Evolutionary conservation across 192 early-diverging fungal species (phyloP).

Genomic region (Entophlyctis helioformis): DNA sequence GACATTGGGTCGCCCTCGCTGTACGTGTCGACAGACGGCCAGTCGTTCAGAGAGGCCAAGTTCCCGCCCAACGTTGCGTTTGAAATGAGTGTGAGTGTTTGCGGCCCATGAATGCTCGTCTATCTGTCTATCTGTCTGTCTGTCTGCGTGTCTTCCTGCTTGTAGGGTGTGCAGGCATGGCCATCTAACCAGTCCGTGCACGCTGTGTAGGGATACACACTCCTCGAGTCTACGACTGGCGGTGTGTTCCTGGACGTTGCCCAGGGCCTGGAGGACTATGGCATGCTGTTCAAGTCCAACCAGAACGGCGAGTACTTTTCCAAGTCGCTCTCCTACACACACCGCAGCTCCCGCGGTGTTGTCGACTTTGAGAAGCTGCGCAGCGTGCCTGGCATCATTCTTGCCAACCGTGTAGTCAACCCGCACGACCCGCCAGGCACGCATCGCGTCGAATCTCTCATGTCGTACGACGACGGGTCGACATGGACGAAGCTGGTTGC

Average conservation of each 20-base stretch:
- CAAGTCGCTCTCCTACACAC: conserved; percentile 63
- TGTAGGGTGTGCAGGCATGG: too few species aligned
- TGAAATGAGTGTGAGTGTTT: conserved; percentile 37
- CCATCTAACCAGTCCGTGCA: too few species aligned
- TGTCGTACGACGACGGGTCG: conserved; percentile 84
- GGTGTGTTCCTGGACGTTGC: conserved; percentile 31
- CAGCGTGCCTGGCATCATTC: conserved; percentile 69
- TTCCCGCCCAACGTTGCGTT: conserved; percentile 77
- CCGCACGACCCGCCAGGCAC: too few species aligned
- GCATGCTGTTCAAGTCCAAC: conserved; percentile 84
- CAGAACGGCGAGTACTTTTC: conserved; percentile 72
- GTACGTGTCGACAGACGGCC: conserved; percentile 64
- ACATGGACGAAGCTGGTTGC: conserved; percentile 53
- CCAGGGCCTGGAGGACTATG: conserved; percentile 45
- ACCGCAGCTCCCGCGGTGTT: conserved; percentile 37
- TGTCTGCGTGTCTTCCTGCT: too few species aligned
- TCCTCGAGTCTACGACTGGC: conserved; percentile 66
- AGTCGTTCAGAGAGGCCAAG: conserved; percentile 51
- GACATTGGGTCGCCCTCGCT: conserved; percentile 15
- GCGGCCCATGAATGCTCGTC: too few species aligned
- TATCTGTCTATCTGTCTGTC: too few species aligned
- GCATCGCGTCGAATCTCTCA: conserved; percentile 25
- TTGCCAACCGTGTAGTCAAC: conserved; percentile 84
- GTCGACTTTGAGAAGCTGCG: conserved; percentile 91
- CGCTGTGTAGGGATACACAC: conserved; percentile 51